Conservation (phyloP, 352 stramenopile genomes). For the Hyaloperonospora arabidopsidis region DNA sequence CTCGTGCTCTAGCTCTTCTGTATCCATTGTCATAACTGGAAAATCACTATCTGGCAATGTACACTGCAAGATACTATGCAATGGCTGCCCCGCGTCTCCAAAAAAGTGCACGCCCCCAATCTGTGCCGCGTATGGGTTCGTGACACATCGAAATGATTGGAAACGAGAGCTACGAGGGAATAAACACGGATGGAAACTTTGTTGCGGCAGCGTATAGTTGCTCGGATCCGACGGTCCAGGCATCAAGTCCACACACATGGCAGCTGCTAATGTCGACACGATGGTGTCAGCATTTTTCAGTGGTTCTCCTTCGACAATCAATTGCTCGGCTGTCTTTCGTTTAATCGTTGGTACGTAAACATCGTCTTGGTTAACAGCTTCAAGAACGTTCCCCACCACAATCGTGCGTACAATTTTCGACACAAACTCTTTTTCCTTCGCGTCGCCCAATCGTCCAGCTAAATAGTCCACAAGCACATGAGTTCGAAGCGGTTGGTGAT, state of each 20-base stretch:
- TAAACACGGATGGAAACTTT: conserved; percentile 91
- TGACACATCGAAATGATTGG: conserved; percentile 72
- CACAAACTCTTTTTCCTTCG: conserved; percentile 50
- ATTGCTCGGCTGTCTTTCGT: conserved; percentile 41
- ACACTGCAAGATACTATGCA: conserved; percentile 79
- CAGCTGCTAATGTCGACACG: conserved; percentile 57
- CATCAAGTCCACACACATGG: conserved; percentile 89
- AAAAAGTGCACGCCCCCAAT: conserved; percentile 64
- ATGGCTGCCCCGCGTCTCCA: conserved; percentile 81
- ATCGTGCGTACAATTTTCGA: conserved; percentile 69
- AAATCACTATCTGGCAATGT: conserved; percentile 35
- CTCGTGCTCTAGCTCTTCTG: conserved; percentile 20
- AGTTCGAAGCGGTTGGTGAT: conserved; percentile 37
- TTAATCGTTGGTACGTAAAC: conserved; percentile 26
- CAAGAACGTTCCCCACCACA: conserved; percentile 56
- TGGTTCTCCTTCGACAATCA: conserved; percentile 39
- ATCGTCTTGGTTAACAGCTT: conserved; percentile 7
- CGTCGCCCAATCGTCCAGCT: conserved; percentile 45
- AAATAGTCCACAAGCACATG: conserved; percentile 77
- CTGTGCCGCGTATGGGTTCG: conserved; percentile 90
- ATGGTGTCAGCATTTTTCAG: conserved; percentile 67
- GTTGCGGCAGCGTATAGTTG: conserved; percentile 87
- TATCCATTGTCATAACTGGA: conserved; percentile 18
- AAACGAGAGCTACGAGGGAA: conserved; percentile 83
- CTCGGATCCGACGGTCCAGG: conserved; percentile 84